These are phyloP conservation scores for Ashbya aceris DNA, from an alignment of 1,139 yeast species.

Conservation along the genomic window DNA sequence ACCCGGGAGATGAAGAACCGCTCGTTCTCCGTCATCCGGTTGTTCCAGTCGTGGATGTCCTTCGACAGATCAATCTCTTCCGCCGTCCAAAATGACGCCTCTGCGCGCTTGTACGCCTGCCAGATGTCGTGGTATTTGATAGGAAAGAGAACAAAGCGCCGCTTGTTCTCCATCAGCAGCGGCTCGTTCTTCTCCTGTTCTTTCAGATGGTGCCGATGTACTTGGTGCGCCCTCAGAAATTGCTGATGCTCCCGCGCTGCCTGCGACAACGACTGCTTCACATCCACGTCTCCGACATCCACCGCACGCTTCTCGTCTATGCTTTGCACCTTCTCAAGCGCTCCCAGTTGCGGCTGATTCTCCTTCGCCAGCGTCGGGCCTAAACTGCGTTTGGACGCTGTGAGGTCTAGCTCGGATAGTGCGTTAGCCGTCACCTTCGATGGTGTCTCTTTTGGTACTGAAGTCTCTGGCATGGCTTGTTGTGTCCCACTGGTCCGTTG, in stretches of 20 bases:
- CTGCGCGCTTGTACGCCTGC: conserved; percentile 98
- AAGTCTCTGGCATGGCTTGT: conserved; percentile 2
- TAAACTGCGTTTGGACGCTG: conserved; percentile 26
- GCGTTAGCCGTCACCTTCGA: conserved; percentile 38
- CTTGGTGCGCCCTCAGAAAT: conserved; percentile 52
- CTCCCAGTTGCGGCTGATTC: conserved; percentile 13
- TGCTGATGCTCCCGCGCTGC: conserved; percentile 37
- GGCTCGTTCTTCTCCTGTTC: conserved; percentile 84
- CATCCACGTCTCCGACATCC: conserved; percentile 13
- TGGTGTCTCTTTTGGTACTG: conserved; percentile 34
- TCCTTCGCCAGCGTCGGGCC: conserved; percentile 13
- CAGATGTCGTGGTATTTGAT: conserved; percentile 96
- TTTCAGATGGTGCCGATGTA: conserved; percentile 64
- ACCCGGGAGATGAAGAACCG: conserved; percentile 84
- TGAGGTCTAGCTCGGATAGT: conserved; percentile 33
- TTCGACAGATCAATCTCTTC: conserved; percentile 96
- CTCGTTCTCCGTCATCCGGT: conserved; percentile 76
- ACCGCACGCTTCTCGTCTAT: conserved; percentile 4
- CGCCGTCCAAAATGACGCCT: conserved; percentile 99
- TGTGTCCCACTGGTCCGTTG: too few species aligned
- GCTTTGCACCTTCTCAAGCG: not conserved
- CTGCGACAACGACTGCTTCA: conserved; percentile 16
- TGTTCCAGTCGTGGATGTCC: conserved; percentile 86
- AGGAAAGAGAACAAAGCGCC: conserved; percentile 92
- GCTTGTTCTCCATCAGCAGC: conserved; percentile 71